Base-by-base conservation (phyloP, 768 basidiomycete genomes). In the Rhodosporidiobolus odoratus region DNA sequence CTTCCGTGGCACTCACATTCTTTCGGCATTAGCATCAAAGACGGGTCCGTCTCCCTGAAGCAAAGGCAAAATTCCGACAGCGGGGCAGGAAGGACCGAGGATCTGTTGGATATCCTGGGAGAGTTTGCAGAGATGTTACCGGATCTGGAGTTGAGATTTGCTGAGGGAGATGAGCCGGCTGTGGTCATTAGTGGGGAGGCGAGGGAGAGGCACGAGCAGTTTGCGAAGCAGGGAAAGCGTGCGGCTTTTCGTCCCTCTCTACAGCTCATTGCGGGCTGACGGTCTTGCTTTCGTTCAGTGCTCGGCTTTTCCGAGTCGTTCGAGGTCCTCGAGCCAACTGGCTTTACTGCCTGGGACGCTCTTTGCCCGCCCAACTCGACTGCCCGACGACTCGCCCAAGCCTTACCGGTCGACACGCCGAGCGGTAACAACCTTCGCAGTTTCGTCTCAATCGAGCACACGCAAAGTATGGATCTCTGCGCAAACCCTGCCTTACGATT, bases 391-490 rank as follows among this genome's bases (percentile, higher is more conserved):
- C 27, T 52, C 23, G 62, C 65, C 0, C 45, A 61, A 23, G n/a
- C 27, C 2, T 41, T 56, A 23, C 56, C 48, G 19, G 66, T 41
- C 53, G 71, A 61, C 62, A 54, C 37, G 16, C 75, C 58, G 56
- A 48, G 1, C 8, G 47, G 48, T 40, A 17, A 47, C n/a, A 37
- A 21, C 43, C 50, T 58, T 43, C 52, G 1, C 10, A 73, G 75
- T 43, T 75, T 70, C 38, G 79, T 81, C 69, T 56, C 80, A 43
- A 58, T 75, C 23, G 72, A 78, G 59, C 79, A 80, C 40, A 23
- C 27, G 2, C 53, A 40, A 1, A 43, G 76, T 27, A 79, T 79
- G 76, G 79, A 80, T 65, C 38, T 81, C 7, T 82, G 81, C 75
- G 37, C 62, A 4, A 76, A 81, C 54, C 80, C 80, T 2, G 76